phyloP scores from a whole-genome alignment of 495 filamentous ascomycete species.

The Penicillium diatomitis region DNA sequence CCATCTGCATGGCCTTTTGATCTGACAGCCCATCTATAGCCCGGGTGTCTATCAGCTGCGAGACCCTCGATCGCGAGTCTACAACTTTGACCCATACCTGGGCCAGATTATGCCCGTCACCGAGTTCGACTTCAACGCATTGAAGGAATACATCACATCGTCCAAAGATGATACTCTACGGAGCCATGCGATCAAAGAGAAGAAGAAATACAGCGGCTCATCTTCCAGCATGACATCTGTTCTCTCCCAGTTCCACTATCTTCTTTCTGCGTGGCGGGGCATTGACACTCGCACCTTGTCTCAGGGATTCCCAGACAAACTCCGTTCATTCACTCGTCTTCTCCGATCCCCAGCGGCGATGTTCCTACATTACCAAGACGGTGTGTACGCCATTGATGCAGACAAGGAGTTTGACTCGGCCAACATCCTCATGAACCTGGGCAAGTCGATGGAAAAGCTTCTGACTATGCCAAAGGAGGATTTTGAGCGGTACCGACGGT shows the following conservation, averaged over 20 bases:
- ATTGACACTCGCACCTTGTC: slow-evolving; percentile 60
- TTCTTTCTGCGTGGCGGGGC: slow-evolving; percentile 73
- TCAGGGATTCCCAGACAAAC: slow-evolving; percentile 48
- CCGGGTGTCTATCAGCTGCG: slow-evolving; percentile 87
- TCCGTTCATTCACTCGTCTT: slow-evolving; percentile 59
- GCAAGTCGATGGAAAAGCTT: slow-evolving; percentile 92
- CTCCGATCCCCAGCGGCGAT: slow-evolving; percentile 64
- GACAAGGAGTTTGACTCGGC: slow-evolving; percentile 87
- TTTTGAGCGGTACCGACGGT: slow-evolving; percentile 73
- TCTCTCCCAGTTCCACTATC: slow-evolving; percentile 84
- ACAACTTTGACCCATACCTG: slow-evolving; percentile 93
- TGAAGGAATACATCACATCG: slow-evolving; percentile 80
- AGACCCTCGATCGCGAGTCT: slow-evolving; percentile 79
- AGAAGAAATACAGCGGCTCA: slow-evolving; percentile 86
- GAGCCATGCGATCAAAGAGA: slow-evolving; percentile 49
- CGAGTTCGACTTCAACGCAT: slow-evolving; percentile 83
- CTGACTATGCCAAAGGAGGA: slow-evolving; percentile 74
- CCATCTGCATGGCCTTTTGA: neutral
- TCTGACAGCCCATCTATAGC: slow-evolving; percentile 23
- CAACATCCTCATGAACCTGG: slow-evolving; percentile 81
- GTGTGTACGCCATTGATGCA: slow-evolving; percentile 90
- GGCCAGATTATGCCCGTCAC: slow-evolving; percentile 80
- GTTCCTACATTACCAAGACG: slow-evolving; percentile 78
- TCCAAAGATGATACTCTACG: slow-evolving; percentile 68
- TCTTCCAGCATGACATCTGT: slow-evolving; percentile 92